A percentile compares a stretch with the other conserved stretches of the same genome.
phyloP scores from a whole-genome alignment of 2,329 filamentous ascomycete genomes.

The Ascochyta clinopodiicola region DNA sequence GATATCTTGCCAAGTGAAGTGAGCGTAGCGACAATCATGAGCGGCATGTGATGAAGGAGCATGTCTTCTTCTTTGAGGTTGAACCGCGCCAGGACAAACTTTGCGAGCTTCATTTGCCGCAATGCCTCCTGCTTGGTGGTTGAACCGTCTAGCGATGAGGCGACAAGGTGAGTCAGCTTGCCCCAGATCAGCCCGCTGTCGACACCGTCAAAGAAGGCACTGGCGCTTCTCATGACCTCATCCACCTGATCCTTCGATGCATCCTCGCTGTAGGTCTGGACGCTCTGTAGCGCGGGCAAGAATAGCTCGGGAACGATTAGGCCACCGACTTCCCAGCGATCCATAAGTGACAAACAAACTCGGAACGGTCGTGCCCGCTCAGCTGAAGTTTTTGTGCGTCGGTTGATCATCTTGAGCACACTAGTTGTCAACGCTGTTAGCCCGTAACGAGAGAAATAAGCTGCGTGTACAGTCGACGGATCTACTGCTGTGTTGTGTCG shows the following conservation, averaged over 20 bases:
- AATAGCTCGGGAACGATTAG: conserved; percentile 89
- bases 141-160: conserved; percentile 48
- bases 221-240: conserved; percentile 91
- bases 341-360: conserved; percentile 94
- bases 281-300: conserved; percentile 80
- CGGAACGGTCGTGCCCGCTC: conserved; percentile 86
- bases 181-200: conserved; percentile 93
- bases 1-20: conserved; percentile 52
- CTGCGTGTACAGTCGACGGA: conserved; percentile 56
- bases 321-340: conserved; percentile 95
- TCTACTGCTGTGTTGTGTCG: conserved; percentile 56
- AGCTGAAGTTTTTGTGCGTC: conserved; percentile 59
- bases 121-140: conserved; percentile 49
- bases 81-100: conserved; percentile 85
- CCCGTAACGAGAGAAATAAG: conserved; percentile 83
- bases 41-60: conserved; percentile 82
- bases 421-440: conserved; percentile 75
- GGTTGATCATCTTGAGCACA: conserved; percentile 76
- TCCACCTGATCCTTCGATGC: conserved; percentile 74
- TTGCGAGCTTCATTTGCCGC: conserved; percentile 73
- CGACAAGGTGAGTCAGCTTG: conserved; percentile 74
- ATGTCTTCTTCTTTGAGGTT: conserved; percentile 97
- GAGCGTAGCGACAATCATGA: conserved; percentile 71
- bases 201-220: conserved; percentile 95
- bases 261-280: conserved; percentile 73